Evolutionary conservation across 768 basidiomycete species (phyloP), one percentile per base, ranked within the genome.

Genomic region (Naganishia vaughanmartiniae): DNA sequence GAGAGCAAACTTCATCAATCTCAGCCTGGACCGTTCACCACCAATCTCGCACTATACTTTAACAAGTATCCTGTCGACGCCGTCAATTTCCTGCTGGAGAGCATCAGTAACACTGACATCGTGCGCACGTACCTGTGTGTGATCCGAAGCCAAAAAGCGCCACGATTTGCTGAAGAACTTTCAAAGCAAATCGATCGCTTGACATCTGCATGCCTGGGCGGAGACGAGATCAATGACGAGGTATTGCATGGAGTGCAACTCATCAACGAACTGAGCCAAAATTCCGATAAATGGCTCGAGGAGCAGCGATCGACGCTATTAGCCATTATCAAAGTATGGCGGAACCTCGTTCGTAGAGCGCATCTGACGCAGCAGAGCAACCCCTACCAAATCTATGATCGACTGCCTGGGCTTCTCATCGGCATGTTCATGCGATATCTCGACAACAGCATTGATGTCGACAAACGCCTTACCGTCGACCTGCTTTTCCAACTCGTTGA

Each of bases 1-100:
- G 96, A 99, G 81, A 86, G 90, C 0, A 87, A 89, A 70, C 88
- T 99, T 84, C 91, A 93, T 75, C 95, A 93, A 77, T 92, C 93
- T 0, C 87, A 88, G 19, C 86, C 85, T 66, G 95, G 90, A 74
- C 93, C 93, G 0, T 97, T 99, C 82, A 96, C 95, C 0, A 88
- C 91, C 70, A 94, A 93, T 7, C 83, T 98, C 57, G 92, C 90
- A 24, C 88, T 89, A 78, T 98, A 93, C 81, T 85, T 98, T 26
- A 88, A 97, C 80, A 89, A 92, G 11, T 98, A 96, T 81, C 89
- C 92, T 0, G 83, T 82, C 3, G 91, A 97, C 76, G 90, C 92
- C 1, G 85, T 91, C 26, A 88, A 91, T 60, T 92, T 91, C 80
- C 90, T 99, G 80, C 83, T 93, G 73, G 85, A 86, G 14, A 87